Evolutionary conservation across 2,329 filamentous ascomycete genomes (phyloP), one percentile per base, ranked within the genome.

Genomic region (Cordyceps militaris): DNA sequence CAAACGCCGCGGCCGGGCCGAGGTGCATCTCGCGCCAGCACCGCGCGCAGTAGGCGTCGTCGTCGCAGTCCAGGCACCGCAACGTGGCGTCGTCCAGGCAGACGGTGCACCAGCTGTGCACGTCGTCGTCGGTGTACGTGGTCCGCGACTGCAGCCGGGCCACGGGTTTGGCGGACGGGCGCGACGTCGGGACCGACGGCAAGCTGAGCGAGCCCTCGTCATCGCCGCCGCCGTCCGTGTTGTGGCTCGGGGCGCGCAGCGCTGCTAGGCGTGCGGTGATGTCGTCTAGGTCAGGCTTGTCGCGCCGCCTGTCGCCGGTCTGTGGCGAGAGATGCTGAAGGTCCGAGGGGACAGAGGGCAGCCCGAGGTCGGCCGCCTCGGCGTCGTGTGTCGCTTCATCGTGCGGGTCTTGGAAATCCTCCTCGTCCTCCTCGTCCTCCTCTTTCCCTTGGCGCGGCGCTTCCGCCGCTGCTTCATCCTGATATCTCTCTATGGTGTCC

Each of bases 21-120:
- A 83, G 74, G 66, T 95, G 91, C 70, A 91, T 90, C 66, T 93
- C 89, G 59, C 79, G 80, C 90, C 90, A 96, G 74, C 91, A 95
- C 16, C 81, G 75, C 23, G 79, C 76, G 69, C 91, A 96, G 68
- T 93, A 95, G 42, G 90, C 75, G 62, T 92, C 84, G 28, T 73
- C 71, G 36, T 84, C 83, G 65, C 91, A 96, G 3, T 86, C 89
- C 0, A 85, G 67, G 67, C 91, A 96, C 58, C 79, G 79, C 28
- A 94, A 73, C 3, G 83, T 84, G 0, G 87, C 89, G 66, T 94
- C 88, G 59, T 91, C 88, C 48, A 87, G 83, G 67, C 91, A 96
- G 10, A 94, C 91, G 32, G 86, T 81, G 69, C 91, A 95, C 89
- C 89, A 95, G 1, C 79, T 83, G 43, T 86, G 84, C 61, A 86